These are phyloP conservation scores for Melampsora larici-populina DNA, from an alignment of 1,284 basidiomycete genomes.

Conservation along the genomic window DNA sequence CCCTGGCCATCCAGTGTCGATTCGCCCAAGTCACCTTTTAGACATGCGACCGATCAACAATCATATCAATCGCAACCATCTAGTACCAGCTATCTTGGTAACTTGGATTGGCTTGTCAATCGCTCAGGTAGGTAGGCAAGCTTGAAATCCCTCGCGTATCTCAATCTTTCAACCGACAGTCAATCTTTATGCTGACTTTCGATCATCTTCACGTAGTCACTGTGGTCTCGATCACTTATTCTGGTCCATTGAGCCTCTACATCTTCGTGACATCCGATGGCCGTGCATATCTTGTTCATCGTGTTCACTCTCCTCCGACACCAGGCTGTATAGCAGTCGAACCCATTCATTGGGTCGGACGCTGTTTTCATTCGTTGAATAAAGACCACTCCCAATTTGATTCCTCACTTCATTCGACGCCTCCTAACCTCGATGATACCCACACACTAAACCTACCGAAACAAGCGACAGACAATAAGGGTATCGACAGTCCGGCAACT, in stretches of 20 bases:
- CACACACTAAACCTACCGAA: neutral
- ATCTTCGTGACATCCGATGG: conserved; percentile 55
- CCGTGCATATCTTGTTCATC: conserved; percentile 54
- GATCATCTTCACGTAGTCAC: no score
- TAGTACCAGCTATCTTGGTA: neutral
- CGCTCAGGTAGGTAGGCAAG: conserved; percentile 21
- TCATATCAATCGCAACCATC: neutral
- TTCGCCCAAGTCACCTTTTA: neutral
- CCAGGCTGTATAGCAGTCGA: neutral
- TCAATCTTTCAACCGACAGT: no score
- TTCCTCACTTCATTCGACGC: neutral
- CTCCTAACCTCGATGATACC: neutral
- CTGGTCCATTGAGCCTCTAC: conserved; percentile 51
- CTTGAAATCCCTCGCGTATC: neutral
- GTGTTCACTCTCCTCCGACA: neutral
- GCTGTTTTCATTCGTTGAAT: conserved; percentile 22
- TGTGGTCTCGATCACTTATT: conserved; percentile 33
- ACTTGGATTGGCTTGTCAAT: conserved; percentile 43
- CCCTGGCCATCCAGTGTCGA: conserved; percentile 16
- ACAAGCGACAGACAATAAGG: neutral
- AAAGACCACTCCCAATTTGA: neutral
- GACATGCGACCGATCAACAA: neutral
- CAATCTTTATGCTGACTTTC: no score
- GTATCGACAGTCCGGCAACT: conserved; percentile 6
- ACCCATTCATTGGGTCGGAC: conserved; percentile 22